A percentile compares a stretch with the other conserved stretches of the same genome.
These are phyloP conservation scores for Aspergillus bertholletiae DNA, from an alignment of 495 filamentous ascomycete species.

Conservation along the genomic window DNA sequence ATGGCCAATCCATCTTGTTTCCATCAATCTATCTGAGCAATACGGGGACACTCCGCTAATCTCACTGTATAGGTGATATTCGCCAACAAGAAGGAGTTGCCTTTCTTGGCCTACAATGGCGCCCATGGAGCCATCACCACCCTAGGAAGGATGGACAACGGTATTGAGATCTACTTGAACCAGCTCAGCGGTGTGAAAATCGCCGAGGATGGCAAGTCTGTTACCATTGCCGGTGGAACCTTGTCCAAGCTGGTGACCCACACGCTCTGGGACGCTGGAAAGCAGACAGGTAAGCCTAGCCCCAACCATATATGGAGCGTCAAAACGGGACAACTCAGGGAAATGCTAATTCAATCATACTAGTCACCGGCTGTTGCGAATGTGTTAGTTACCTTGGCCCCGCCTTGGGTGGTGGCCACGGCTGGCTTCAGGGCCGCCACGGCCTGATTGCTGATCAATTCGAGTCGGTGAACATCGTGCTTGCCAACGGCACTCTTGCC, in stretches of 20 bases:
- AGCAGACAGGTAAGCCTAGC: slow-evolving; percentile 14
- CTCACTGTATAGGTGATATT: slow-evolving; percentile 34
- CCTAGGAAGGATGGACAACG: slow-evolving; percentile 39
- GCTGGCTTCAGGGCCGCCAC: slow-evolving; percentile 54
- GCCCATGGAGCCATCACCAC: slow-evolving; percentile 43
- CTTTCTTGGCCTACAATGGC: slow-evolving; percentile 49
- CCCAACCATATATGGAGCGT: too few relatives aligned
- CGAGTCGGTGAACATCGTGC: slow-evolving; percentile 49
- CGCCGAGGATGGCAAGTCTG: slow-evolving; percentile 40
- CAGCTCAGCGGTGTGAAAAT: slow-evolving; percentile 41
- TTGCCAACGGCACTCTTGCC: slow-evolving; percentile 49
- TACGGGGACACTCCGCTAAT: too few relatives aligned
- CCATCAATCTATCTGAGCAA: too few relatives aligned
- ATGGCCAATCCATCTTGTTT: too few relatives aligned
- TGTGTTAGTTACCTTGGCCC: slow-evolving; percentile 54
- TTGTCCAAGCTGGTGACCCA: slow-evolving; percentile 27
- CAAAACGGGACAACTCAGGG: too few relatives aligned
- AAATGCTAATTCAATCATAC: too few relatives aligned
- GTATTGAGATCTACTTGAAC: slow-evolving; percentile 46
- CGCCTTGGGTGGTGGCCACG: slow-evolving; percentile 60
- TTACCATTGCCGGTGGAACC: slow-evolving; percentile 49
- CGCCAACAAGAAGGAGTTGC: slow-evolving; percentile 40
- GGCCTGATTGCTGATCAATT: slow-evolving; percentile 60
- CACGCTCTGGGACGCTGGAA: slow-evolving; percentile 25
- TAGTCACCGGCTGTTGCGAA: slow-evolving; percentile 52